Percentiles rank a stretch among this genome's conserved stretches.
phyloP scores from a whole-genome alignment of 345 rosid genomes.

The Eucalyptus sideroxylon region DNA sequence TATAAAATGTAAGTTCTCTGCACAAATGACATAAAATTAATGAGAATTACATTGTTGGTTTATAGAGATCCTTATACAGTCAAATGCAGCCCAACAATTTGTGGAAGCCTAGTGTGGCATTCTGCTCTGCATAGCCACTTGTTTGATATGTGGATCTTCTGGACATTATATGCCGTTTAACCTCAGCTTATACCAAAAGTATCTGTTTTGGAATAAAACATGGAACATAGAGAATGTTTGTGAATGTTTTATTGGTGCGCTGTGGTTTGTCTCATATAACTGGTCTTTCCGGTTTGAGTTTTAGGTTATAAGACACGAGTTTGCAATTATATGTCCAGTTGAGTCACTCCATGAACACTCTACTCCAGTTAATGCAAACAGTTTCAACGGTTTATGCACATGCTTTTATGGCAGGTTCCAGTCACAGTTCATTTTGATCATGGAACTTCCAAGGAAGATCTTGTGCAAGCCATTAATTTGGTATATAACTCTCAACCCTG shows the following conservation, averaged over 20 bases:
- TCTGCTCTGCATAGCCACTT: background rate
- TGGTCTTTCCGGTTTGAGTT: background rate
- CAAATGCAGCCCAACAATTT: background rate
- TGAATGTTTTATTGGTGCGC: background rate
- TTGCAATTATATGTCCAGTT: background rate
- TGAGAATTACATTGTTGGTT: background rate
- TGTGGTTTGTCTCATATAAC: background rate
- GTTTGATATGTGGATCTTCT: background rate
- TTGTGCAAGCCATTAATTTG: conserved; percentile 65
- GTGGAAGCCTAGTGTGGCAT: background rate
- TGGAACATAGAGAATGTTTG: background rate
- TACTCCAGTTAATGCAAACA: background rate
- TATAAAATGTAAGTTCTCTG: background rate
- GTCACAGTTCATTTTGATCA: conserved; percentile 93
- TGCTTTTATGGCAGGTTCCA: conserved; percentile 56
- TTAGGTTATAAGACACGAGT: background rate
- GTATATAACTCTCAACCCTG: conserved; percentile 20
- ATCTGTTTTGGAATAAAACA: background rate
- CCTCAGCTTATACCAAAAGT: background rate
- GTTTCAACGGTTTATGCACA: background rate
- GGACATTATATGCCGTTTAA: background rate
- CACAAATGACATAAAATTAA: background rate
- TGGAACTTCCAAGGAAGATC: conserved; percentile 75
- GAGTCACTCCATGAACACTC: background rate
- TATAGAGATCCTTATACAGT: background rate